Evolutionary conservation across 1,284 basidiomycete species (phyloP), one percentile per base, ranked within the genome.

Genomic region (Kwoniella shivajii): DNA sequence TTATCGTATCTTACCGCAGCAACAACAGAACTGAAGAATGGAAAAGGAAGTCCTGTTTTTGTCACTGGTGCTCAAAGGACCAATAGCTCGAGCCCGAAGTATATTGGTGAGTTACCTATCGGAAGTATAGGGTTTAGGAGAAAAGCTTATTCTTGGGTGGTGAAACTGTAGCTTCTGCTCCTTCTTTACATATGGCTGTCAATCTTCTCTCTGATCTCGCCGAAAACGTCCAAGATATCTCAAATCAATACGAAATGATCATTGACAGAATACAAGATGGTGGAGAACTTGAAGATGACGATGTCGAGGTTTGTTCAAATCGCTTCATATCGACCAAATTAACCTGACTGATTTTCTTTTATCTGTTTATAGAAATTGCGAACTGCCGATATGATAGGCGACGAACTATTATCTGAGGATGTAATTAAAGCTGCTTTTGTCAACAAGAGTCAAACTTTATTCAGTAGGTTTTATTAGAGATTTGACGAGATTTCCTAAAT

Each of bases 371-470:
- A 64, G 61, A 57, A 51, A 51, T 48, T 63, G 9, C 43, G 55
- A n/a, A 50, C 33, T 30, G 38, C 42, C 87, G 62, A 82, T 86
- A 37, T 80, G 80, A 1, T 88, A 6, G 89, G 74, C 85, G 87
- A 66, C 82, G 85, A 39, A 79, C 82, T 7, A 73, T 89, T 45
- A 83, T 88, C 24, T 81, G 82, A 56, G 82, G 84, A 56, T 84
- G 84, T 65, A 80, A 88, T 26, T 81, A 82, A 47, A 79, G 77
- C 24, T 41, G 82, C 81, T 13, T 54, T 55, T 24, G 44, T 54
- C 29, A 46, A 49, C 43, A 52, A 57, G 33, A 50, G 54, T 34
- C 57, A 59, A 27, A 27, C 59, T 18, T 27, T 66, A 10, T 66
- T 65, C 61, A 68, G 66, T 71, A 33, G 54, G 69, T 61, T 11